phyloP scores from a whole-genome alignment of 192 early-diverging fungal genomes.

The Paraglomus occultum region DNA sequence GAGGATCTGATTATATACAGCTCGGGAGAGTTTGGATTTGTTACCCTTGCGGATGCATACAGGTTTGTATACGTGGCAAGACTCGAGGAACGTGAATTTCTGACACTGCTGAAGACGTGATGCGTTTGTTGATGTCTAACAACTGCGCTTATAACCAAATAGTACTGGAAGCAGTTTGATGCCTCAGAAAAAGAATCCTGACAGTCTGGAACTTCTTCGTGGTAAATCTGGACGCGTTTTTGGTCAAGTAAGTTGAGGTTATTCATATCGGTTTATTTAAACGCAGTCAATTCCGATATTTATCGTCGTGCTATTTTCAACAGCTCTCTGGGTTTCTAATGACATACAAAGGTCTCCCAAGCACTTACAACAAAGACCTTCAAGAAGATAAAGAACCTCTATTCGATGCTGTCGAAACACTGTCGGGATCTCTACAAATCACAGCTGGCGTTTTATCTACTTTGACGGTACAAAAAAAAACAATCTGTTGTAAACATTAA shows the following conservation, averaged over 20 bases:
- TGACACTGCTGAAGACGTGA: conserved; percentile 11
- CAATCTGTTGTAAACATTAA: not conserved
- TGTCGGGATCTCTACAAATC: conserved; percentile 90
- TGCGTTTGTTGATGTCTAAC: conserved; percentile 3
- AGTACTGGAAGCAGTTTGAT: conserved; percentile 96
- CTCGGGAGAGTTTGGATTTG: conserved; percentile 92
- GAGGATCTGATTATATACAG: conserved; percentile 98
- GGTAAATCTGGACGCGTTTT: conserved; percentile 97
- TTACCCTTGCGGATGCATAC: conserved; percentile 94
- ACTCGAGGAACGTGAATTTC: conserved; percentile 11
- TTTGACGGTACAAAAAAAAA: conserved; percentile 58
- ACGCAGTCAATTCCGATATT: not conserved
- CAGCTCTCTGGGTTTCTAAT: conserved; percentile 95
- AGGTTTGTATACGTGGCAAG: conserved; percentile 39
- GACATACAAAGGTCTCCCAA: conserved; percentile 95
- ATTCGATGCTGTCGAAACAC: conserved; percentile 92
- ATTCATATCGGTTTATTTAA: not conserved
- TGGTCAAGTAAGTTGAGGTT: conserved; percentile 63
- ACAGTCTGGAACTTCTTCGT: conserved; percentile 91
- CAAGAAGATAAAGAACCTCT: conserved; percentile 99
- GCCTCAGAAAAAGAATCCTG: conserved; percentile 99
- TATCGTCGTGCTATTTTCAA: not conserved
- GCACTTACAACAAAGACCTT: conserved; percentile 99
- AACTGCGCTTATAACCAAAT: not conserved
- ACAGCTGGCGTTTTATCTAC: conserved; percentile 90